These are phyloP conservation scores for Xylariaceae sp. DNA, from an alignment of 2,329 filamentous ascomycete genomes.

Conservation along the genomic window DNA sequence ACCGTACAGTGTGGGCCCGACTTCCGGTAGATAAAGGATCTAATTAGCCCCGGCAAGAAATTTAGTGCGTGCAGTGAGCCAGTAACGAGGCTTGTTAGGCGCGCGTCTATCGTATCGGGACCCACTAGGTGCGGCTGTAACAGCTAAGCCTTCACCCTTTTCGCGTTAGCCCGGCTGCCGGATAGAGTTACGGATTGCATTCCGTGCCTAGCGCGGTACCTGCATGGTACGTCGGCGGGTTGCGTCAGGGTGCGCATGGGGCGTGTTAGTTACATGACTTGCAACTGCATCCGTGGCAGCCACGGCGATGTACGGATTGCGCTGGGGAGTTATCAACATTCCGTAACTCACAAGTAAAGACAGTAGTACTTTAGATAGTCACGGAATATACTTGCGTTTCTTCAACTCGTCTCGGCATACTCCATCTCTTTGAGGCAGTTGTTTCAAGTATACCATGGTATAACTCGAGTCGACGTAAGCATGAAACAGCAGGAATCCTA, in stretches of 20 bases:
- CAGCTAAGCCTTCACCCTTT: too few relatives aligned
- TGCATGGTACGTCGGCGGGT: too few relatives aligned
- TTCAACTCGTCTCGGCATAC: too few relatives aligned
- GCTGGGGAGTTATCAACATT: too few relatives aligned
- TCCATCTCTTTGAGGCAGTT: background rate
- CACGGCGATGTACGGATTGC: too few relatives aligned
- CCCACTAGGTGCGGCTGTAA: background rate
- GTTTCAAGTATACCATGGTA: background rate
- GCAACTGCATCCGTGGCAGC: too few relatives aligned
- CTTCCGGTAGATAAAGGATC: background rate
- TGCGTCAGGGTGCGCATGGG: too few relatives aligned
- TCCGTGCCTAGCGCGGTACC: background rate
- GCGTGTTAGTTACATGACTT: too few relatives aligned
- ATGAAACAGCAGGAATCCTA: conserved; percentile 16
- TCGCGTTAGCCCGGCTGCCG: too few relatives aligned
- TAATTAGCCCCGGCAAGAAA: background rate
- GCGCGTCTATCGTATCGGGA: background rate
- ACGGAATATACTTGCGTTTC: too few relatives aligned
- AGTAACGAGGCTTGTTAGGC: background rate
- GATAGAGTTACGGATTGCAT: background rate
- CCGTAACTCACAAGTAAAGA: too few relatives aligned
- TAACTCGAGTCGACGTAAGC: conserved; percentile 6
- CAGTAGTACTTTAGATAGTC: too few relatives aligned
- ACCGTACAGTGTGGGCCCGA: background rate
- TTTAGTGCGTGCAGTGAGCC: background rate